Evolutionary conservation across 2,329 filamentous ascomycete species (phyloP).

Genomic region (Penicillium decumbens): DNA sequence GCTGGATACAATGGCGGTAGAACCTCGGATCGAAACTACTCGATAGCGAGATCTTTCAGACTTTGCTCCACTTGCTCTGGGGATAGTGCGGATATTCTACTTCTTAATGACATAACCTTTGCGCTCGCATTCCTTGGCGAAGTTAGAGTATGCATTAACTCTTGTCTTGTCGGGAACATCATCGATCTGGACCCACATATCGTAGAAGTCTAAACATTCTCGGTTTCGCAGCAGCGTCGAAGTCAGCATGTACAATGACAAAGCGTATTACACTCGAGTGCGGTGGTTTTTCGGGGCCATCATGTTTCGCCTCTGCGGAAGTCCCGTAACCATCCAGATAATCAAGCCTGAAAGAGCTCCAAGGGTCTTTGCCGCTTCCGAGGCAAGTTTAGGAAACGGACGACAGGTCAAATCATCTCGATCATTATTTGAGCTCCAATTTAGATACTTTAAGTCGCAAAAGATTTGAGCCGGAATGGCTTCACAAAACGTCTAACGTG

Average conservation of each 20-base stretch:
- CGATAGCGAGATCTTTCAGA: neutral
- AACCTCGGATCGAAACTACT: neutral
- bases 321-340: too few species aligned
- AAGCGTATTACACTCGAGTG: neutral
- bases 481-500: too few species aligned
- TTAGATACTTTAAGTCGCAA: too few species aligned
- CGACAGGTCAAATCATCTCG: too few species aligned
- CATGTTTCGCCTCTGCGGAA: too few species aligned
- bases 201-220: neutral
- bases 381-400: too few species aligned
- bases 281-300: too few species aligned
- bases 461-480: too few species aligned
- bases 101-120: neutral
- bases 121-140: neutral
- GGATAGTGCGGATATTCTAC: neutral
- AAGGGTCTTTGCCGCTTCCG: too few species aligned
- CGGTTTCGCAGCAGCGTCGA: neutral
- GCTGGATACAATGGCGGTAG: neutral
- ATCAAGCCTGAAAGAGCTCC: too few species aligned
- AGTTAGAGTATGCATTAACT: neutral
- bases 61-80: neutral
- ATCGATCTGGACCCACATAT: neutral
- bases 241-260: neutral
- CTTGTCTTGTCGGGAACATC: neutral
- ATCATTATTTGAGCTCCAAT: too few species aligned